Base-by-base conservation (phyloP, 495 filamentous ascomycete genomes). In the Astrocystis sublimbata region DNA sequence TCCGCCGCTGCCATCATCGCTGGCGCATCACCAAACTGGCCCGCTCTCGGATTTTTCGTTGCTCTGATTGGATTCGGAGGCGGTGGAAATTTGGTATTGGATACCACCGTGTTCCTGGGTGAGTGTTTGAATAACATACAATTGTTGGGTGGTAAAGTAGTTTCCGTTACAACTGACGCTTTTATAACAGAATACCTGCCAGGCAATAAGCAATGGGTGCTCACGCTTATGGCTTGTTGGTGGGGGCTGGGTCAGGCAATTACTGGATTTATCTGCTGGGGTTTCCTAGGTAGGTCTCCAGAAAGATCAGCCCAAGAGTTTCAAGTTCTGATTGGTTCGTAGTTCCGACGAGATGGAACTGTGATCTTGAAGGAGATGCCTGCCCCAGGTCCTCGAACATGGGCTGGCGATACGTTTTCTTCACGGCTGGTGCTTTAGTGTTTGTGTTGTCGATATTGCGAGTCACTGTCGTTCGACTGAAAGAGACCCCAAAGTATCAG, bases 121-220 rank as follows among this genome's bases (percentile, higher is more conserved):
- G n/a, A n/a, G n/a, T n/a, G n/a, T n/a, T n/a, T n/a, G n/a, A n/a
- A n/a, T n/a, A n/a, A n/a, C n/a, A n/a, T n/a, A n/a, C n/a, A n/a
- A n/a, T n/a, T n/a, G n/a, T n/a, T n/a, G n/a, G n/a, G n/a, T n/a
- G n/a, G n/a, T n/a, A n/a, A n/a, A n/a, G n/a, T n/a, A n/a, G n/a
- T n/a, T n/a, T n/a, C n/a, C n/a, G n/a, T n/a, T n/a, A n/a, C n/a
- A n/a, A n/a, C n/a, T n/a, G n/a, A n/a, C n/a, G n/a, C n/a, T n/a
- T n/a, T n/a, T n/a, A n/a, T n/a, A n/a, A n/a, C n/a, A n/a, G 91
- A 96, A 68, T 93, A 90, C 65, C 72, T 93, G 2, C 91, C 91
- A 0, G 84, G 84, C 15, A 83, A 81, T 33, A 88, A 91, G 75
- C 90, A 92, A 72, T 93, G 87, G 73, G 79, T 92, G 8, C 74